phyloP scores from a whole-genome alignment of 768 basidiomycete genomes.

The Hortiboletus campestris region DNA sequence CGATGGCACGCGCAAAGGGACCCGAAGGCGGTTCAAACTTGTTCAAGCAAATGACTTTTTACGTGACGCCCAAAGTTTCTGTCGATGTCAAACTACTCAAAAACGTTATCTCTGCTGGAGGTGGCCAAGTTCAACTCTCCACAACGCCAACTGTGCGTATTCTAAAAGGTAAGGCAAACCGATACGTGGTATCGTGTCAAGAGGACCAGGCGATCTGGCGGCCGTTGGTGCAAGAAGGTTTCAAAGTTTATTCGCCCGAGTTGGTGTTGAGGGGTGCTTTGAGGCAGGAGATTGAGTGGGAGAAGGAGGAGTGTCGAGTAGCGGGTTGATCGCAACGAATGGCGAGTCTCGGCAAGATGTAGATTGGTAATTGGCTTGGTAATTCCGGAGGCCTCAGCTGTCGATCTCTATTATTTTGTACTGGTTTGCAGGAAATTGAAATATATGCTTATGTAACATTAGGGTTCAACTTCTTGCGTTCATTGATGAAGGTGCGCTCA shows the following conservation, averaged over 20 bases:
- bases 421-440: too few relatives aligned
- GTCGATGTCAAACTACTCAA: slow-evolving; percentile 61
- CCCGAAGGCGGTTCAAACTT: slow-evolving; percentile 46
- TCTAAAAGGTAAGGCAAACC: slow-evolving; percentile 45
- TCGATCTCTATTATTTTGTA: too few relatives aligned
- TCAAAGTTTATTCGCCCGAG: slow-evolving; percentile 67
- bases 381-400: too few relatives aligned
- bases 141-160: slow-evolving; percentile 54
- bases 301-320: slow-evolving; percentile 36
- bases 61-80: slow-evolving; percentile 65
- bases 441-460: too few relatives aligned
- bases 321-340: slow-evolving; percentile 1
- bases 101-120: slow-evolving; percentile 65
- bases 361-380: neutral
- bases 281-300: slow-evolving; percentile 67
- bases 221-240: slow-evolving; percentile 48
- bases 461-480: too few relatives aligned
- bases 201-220: slow-evolving; percentile 69
- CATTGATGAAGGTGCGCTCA: too few relatives aligned
- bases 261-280: slow-evolving; percentile 62
- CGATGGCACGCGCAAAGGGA: slow-evolving; percentile 55
- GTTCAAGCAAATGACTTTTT: slow-evolving; percentile 67
- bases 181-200: slow-evolving; percentile 64
- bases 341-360: neutral
- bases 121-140: slow-evolving; percentile 62